Conservation (phyloP, 192 early-diverging fungal species). For the Entophlyctis helioformis region DNA sequence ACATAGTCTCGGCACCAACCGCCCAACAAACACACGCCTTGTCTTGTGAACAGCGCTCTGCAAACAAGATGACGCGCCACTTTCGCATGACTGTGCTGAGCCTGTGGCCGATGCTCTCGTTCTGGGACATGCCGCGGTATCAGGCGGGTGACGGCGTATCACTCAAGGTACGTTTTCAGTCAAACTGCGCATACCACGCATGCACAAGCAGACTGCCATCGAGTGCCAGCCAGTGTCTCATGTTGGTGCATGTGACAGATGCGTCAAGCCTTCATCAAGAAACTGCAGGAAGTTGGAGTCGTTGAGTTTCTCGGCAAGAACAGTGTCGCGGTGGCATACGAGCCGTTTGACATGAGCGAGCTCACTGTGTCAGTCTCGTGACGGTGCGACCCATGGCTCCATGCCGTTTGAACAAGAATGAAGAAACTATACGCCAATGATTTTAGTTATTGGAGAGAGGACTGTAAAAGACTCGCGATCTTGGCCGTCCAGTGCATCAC, state of each 20-base stretch:
- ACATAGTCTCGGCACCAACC: background rate
- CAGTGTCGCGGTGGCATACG: conserved; percentile 9
- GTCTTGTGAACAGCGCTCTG: background rate
- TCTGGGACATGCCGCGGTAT: background rate
- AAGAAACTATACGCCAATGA: no score
- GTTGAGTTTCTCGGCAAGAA: conserved; percentile 11
- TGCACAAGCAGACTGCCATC: no score
- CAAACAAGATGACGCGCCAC: background rate
- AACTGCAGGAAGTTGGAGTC: conserved; percentile 15
- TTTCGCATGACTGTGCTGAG: background rate
- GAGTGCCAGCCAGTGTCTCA: no score
- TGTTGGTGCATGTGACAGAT: background rate
- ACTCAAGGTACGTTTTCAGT: background rate
- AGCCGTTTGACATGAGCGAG: no score
- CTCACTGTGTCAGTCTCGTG: no score
- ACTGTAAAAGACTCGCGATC: no score
- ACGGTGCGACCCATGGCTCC: no score
- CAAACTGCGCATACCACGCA: background rate
- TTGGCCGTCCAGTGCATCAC: no score
- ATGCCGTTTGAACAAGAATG: no score
- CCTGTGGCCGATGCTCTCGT: background rate
- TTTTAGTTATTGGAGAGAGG: no score
- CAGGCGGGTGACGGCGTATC: background rate
- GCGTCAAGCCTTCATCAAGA: conserved; percentile 10
- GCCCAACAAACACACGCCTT: background rate